Evolutionary conservation across 2,329 filamentous ascomycete genomes (phyloP), one percentile per base, ranked within the genome.

Genomic region (Shiraia sp.): DNA sequence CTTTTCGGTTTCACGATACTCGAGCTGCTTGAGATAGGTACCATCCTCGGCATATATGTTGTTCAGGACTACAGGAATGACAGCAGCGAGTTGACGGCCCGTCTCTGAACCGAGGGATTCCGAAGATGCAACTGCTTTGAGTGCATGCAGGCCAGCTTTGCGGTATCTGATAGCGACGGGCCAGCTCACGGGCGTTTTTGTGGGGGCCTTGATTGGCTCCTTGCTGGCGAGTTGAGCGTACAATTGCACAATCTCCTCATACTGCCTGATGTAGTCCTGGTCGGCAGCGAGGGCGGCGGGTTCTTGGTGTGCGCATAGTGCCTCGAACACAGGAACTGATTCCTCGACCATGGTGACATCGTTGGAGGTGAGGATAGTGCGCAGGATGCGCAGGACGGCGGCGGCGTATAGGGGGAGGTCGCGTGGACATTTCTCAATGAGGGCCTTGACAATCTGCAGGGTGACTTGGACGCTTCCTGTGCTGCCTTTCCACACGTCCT

Each of bases 391-490:
- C 64, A 97, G 82, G 41, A 96, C 84, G 61, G 88, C 89, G 49
- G 82, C 81, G 33, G 90, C 90, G 66, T 95, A 95, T 36, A 99
- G 83, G 36, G 90, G 88, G 34, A 96, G 82, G 67, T 96, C 91
- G 66, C 91, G 87, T 46, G 90, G 87, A 30, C 89, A 82, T 73
- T 96, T 96, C 66, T 97, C 91, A 70, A 97, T 90, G 59, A 99
- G 79, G 32, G 91, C 90, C 47, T 86, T 85, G 55, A 96, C 79
- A 57, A 99, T 96, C 69, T 95, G 88, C 45, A 99, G 83, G 2
- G 91, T 96, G 52, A 99, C 90, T 69, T 95, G 90, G 43, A 96
- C 88, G 75, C 95, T 95, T 55, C 91, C 91, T 65, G 93, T 88
- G 63, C 90, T 85, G 69, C 83, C 81, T 65, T 88, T 87, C 83